Base-by-base conservation (phyloP, 306 rosid genomes). In the Sicyos baderoa region DNA sequence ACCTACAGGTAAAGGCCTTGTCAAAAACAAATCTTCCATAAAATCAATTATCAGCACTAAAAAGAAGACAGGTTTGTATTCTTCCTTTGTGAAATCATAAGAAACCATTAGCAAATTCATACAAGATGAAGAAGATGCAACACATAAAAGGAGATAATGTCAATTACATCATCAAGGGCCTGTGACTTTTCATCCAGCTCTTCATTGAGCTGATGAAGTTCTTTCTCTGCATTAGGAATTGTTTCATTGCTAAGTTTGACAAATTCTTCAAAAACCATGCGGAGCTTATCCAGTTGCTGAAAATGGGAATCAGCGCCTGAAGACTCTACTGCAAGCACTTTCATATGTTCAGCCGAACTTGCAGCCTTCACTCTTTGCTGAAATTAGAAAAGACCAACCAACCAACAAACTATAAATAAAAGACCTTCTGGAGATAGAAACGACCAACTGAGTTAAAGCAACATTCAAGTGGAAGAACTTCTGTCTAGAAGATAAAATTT, bases 301-400 rank as follows among this genome's bases (percentile, higher is more conserved):
- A 82, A 92, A 47, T 68, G 78, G 73, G 96, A 84, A 65, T 92
- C 98, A 50, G 88, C 81, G 23, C 59, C 78, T 17, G 87, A 86
- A 76, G 95, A 82, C 64, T 84, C 98, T 35, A 78, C 73, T 9
- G 91, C 86, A n/a, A 89, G 82, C 77, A 71, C 88, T 79, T 87
- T 92, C 87, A 92, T 76, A 48, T 80, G 92, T 80, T 87, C 93
- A 54, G 96, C 83, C 13, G 96, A 79, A 80, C 86, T 85, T 72
- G 93, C 78, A 68, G 93, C 91, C 82, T 84, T 86, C 84, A 80
- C 87, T 81, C 92, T 82, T 89, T 92, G 98, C 98, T 92, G 95
- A 74, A 52, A 79, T 54, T 42, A 66, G 71, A 45, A 22, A 14
- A 47, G 54, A 65, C 17, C 40, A 56, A 16, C 15, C 14, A 37